Conservation (phyloP, 1,284 basidiomycete genomes). For the Polyporus tsugae region DNA sequence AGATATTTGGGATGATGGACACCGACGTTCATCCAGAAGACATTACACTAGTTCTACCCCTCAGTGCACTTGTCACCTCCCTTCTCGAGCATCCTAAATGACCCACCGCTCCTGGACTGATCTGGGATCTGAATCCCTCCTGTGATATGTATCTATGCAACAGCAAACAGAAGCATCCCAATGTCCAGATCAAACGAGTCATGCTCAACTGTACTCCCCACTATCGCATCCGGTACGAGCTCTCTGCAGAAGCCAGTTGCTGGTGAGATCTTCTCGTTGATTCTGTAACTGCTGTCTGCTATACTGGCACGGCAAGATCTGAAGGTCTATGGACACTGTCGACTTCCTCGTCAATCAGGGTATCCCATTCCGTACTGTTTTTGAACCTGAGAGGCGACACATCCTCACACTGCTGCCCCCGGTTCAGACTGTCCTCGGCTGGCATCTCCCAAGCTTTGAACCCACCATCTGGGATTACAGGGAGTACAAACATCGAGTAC, state of each 20-base stretch:
- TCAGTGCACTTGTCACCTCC: background rate
- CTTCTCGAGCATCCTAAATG: background rate
- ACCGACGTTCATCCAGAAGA: background rate
- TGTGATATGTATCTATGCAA: background rate
- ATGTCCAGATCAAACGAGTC: background rate
- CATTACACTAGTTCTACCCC: background rate
- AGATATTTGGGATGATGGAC: background rate
- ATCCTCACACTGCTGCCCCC: background rate
- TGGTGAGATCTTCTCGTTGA: background rate
- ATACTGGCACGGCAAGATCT: background rate
- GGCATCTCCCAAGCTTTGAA: background rate
- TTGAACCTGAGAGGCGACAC: background rate
- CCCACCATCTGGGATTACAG: background rate
- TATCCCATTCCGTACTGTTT: background rate
- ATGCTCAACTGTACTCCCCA: background rate
- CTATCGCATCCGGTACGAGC: background rate
- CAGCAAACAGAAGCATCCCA: background rate
- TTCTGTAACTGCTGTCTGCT: background rate
- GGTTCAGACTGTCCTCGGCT: background rate
- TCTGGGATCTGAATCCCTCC: background rate
- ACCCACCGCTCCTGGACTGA: background rate
- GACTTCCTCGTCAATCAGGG: background rate
- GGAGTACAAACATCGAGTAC: background rate
- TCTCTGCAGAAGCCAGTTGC: background rate
- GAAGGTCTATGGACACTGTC: background rate